Evolutionary conservation across 2,329 filamentous ascomycete genomes (phyloP).

Genomic region (Plenodomus biglobosus): DNA sequence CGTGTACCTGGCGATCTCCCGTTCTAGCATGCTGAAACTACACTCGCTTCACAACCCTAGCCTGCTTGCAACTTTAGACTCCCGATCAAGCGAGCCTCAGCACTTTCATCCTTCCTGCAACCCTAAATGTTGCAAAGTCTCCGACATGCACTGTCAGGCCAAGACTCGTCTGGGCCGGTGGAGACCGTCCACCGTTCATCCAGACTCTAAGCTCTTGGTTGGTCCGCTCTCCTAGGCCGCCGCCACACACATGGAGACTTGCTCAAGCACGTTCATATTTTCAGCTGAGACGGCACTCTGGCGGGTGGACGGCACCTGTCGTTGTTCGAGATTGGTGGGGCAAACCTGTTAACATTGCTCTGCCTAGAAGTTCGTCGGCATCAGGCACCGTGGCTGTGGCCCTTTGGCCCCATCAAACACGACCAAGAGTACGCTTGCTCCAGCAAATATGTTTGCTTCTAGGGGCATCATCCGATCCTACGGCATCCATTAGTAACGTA

Average conservation of each 20-base stretch:
- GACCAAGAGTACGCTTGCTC: constrained; percentile 8
- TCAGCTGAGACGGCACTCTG: neutral
- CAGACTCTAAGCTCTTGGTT: constrained; percentile 10
- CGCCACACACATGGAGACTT: constrained; percentile 4
- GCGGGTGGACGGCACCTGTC: constrained; percentile 8
- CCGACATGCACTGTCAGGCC: constrained; percentile 23
- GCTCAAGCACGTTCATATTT: constrained; percentile 5
- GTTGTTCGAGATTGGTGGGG: constrained; percentile 19
- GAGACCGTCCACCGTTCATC: constrained; percentile 1
- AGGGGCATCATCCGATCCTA: constrained; percentile 5
- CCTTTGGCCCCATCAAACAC: constrained; percentile 18
- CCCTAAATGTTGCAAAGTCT: constrained; percentile 19
- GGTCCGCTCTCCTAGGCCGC: constrained; percentile 3
- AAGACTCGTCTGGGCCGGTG: constrained; percentile 12
- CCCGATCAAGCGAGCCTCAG: constrained; percentile 3
- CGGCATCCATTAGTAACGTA: constrained; percentile 7
- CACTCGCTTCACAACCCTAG: constrained; percentile 18
- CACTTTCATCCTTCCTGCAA: constrained; percentile 16
- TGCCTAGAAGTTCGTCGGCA: constrained; percentile 12
- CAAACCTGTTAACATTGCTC: constrained; percentile 6
- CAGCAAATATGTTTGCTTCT: constrained; percentile 13
- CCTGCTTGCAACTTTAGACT: constrained; percentile 7
- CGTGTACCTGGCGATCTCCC: constrained; percentile 3
- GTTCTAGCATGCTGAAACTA: constrained; percentile 18
- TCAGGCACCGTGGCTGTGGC: constrained; percentile 11